Conservation (phyloP, 2,329 filamentous ascomycete species). For the Fusarium guadeloupense region DNA sequence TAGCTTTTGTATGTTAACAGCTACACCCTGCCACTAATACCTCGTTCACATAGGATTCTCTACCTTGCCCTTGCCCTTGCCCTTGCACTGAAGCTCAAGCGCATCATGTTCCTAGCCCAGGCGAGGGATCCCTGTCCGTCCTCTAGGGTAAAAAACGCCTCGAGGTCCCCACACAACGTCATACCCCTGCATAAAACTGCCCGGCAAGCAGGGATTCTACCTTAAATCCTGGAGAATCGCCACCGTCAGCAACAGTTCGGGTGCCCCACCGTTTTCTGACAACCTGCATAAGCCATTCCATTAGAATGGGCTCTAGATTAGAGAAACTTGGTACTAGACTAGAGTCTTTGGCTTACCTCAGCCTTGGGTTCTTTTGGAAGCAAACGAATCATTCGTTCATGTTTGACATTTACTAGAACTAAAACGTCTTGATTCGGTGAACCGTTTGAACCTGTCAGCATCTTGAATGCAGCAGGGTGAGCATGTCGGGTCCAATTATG, state of each 20-base stretch:
- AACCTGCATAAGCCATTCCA: not conserved
- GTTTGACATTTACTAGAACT: not conserved
- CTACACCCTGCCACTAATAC: not conserved
- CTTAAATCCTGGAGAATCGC: slow-evolving; percentile 22
- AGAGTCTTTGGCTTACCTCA: slow-evolving; percentile 23
- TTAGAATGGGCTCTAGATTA: not conserved
- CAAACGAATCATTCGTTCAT: slow-evolving; percentile 13
- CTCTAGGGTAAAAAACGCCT: slow-evolving; percentile 25
- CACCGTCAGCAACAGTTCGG: slow-evolving; percentile 12
- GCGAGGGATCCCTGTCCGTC: not conserved
- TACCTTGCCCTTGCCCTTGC: too few species aligned
- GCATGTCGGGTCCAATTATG: slow-evolving; percentile 10
- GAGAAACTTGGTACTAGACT: not conserved
- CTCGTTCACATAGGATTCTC: not conserved
- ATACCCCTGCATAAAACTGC: slow-evolving; percentile 20
- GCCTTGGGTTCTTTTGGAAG: not conserved
- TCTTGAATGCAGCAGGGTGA: not conserved
- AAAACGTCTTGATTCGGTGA: slow-evolving; percentile 14
- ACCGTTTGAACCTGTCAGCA: slow-evolving; percentile 13
- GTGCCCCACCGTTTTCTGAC: slow-evolving; percentile 22
- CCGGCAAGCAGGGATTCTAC: slow-evolving; percentile 15
- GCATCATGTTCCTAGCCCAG: not conserved
- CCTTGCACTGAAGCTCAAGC: slow-evolving; percentile 10
- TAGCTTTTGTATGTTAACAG: not conserved
- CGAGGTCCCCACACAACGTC: slow-evolving; percentile 27